A percentile compares a stretch with the other conserved stretches of the same genome.
Conservation (phyloP, 2,329 filamentous ascomycete species). For the Monosporascus sp. region DNA sequence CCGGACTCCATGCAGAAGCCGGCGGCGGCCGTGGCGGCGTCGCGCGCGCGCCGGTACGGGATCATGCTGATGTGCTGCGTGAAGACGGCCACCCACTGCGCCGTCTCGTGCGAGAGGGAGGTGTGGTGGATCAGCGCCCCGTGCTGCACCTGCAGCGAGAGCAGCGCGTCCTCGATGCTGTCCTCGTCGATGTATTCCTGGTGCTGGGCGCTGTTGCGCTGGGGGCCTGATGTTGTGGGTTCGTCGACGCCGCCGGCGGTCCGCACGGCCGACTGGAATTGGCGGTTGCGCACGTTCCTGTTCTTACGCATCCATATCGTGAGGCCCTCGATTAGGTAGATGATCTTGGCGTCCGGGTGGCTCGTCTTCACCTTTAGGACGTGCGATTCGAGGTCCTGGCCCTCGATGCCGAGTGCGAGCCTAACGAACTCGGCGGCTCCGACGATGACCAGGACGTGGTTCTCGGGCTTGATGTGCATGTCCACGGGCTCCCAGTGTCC, state of each 20-base stretch:
- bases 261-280: slow-evolving; percentile 61
- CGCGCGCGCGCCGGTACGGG: slow-evolving; percentile 58
- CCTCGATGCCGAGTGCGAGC: slow-evolving; percentile 43
- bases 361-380: slow-evolving; percentile 47
- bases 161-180: slow-evolving; percentile 62
- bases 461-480: slow-evolving; percentile 47
- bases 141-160: slow-evolving; percentile 65
- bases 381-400: slow-evolving; percentile 51
- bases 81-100: slow-evolving; percentile 66
- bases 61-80: slow-evolving; percentile 75
- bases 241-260: slow-evolving; percentile 31
- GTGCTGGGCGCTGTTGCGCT: slow-evolving; percentile 34
- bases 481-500: slow-evolving; percentile 61
- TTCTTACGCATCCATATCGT: slow-evolving; percentile 63
- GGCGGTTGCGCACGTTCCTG: slow-evolving; percentile 58
- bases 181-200: slow-evolving; percentile 59
- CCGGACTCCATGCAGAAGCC: slow-evolving; percentile 76
- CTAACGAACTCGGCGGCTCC: slow-evolving; percentile 61
- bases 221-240: slow-evolving; percentile 16
- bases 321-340: slow-evolving; percentile 71
- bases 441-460: slow-evolving; percentile 57
- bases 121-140: slow-evolving; percentile 67
- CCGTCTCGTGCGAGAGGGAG: slow-evolving; percentile 52
- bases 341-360: slow-evolving; percentile 48
- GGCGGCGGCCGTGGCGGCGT: slow-evolving; percentile 45